A percentile compares a stretch with the other conserved stretches of the same genome.
Conservation (phyloP, 345 rosid genomes). For the Linum lewisii region DNA sequence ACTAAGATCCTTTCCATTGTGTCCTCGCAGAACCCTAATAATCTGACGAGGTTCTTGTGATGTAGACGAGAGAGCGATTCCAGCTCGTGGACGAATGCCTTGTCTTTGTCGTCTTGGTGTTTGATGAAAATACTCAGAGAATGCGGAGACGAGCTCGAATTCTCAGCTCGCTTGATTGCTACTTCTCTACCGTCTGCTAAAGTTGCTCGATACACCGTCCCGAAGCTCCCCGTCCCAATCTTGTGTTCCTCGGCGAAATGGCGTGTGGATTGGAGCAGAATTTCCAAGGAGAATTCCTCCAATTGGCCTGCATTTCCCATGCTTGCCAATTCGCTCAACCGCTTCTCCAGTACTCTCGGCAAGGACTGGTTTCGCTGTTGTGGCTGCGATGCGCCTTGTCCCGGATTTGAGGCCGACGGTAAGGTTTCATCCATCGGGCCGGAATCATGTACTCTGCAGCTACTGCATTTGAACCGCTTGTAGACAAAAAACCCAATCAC, state of each 20-base stretch:
- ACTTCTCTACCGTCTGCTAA: slow-evolving; percentile 55
- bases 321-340: slow-evolving; percentile 53
- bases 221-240: slow-evolving; percentile 72
- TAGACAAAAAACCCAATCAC: slow-evolving; percentile 31
- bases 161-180: slow-evolving; percentile 72
- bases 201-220: slow-evolving; percentile 50
- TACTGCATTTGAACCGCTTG: slow-evolving; percentile 33
- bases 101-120: slow-evolving; percentile 50
- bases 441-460: slow-evolving; percentile 60
- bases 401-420: too few relatives aligned
- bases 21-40: slow-evolving; percentile 67
- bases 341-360: slow-evolving; percentile 33
- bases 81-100: slow-evolving; percentile 66
- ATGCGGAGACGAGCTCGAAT: slow-evolving; percentile 15
- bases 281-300: slow-evolving; percentile 46
- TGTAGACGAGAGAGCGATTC: slow-evolving; percentile 64
- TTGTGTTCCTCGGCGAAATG: slow-evolving; percentile 49
- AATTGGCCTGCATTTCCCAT: slow-evolving; percentile 44
- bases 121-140: slow-evolving; percentile 5
- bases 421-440: slow-evolving; percentile 43
- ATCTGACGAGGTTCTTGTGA: slow-evolving; percentile 63
- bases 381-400: slow-evolving; percentile 2
- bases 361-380: slow-evolving; percentile 6
- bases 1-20: slow-evolving; percentile 43
- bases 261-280: slow-evolving; percentile 37